phyloP scores from a whole-genome alignment of 73 alveolate genomes.

The Paraurostyla sp. region DNA sequence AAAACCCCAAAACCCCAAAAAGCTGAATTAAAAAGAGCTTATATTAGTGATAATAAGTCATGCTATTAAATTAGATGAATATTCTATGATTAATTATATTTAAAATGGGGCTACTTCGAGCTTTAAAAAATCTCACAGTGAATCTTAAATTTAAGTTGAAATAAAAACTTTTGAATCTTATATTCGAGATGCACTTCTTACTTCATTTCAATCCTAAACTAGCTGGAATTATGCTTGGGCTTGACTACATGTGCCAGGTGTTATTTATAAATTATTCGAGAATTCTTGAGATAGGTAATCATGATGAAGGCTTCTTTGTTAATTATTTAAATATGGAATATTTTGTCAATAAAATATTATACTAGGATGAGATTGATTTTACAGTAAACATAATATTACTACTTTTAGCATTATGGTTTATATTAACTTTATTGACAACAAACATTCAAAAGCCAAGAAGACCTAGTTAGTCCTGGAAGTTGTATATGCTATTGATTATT shows the following conservation, averaged over 20 bases:
- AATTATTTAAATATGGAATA: neutral
- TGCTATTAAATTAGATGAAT: no score
- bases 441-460: neutral
- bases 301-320: conserved; percentile 7
- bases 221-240: neutral
- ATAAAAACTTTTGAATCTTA: neutral
- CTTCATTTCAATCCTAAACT: neutral
- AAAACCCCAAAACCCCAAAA: no score
- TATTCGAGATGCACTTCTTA: neutral
- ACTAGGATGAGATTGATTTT: conserved; percentile 16
- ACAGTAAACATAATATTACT: neutral
- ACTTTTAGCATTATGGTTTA: neutral
- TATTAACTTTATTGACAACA: neutral
- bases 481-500: neutral
- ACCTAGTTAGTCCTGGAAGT: neutral
- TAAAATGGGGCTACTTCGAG: no score
- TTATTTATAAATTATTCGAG: conserved; percentile 15
- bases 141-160: neutral
- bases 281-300: neutral
- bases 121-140: no score
- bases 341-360: neutral
- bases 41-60: no score
- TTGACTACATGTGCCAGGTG: neutral
- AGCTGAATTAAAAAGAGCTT: no score
- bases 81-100: no score